phyloP scores from a whole-genome alignment of 305 asterid species.

The Fraxinus angustifolia region DNA sequence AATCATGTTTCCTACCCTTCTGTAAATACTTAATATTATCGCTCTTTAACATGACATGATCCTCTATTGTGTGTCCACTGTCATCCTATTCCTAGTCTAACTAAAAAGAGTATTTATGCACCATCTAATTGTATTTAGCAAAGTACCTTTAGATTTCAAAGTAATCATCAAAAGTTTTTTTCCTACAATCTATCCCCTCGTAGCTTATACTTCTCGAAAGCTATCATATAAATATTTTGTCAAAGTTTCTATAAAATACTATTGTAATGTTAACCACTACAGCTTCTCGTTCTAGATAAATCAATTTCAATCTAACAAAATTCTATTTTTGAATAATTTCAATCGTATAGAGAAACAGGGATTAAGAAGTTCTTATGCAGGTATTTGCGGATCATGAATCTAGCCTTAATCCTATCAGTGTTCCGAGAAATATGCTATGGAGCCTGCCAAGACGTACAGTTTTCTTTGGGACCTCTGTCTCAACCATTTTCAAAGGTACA shows the following conservation, averaged over 20 bases:
- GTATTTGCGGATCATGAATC: constrained; percentile 87
- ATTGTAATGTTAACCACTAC: background rate
- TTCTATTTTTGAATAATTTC: background rate
- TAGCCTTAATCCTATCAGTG: constrained; percentile 68
- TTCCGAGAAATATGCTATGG: constrained; percentile 75
- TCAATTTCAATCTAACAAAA: background rate
- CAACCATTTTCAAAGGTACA: constrained; percentile 78
- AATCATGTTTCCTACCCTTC: constrained; percentile 1
- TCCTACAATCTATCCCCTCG: background rate
- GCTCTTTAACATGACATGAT: background rate
- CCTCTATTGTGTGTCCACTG: background rate
- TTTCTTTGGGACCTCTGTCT: constrained; percentile 86
- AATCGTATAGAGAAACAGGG: background rate
- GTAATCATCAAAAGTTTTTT: background rate
- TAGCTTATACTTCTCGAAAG: background rate
- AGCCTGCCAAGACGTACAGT: constrained; percentile 72
- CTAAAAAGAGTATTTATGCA: background rate
- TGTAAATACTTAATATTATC: background rate
- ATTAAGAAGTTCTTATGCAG: constrained; percentile 36
- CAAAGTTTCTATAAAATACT: background rate
- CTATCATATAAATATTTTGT: background rate
- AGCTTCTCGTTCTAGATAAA: background rate
- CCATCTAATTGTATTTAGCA: background rate
- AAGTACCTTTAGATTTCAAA: constrained; percentile 3
- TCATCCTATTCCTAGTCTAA: background rate